Evolutionary conservation across 2,329 filamentous ascomycete genomes (phyloP).

Genomic region (Alternaria infectoria): DNA sequence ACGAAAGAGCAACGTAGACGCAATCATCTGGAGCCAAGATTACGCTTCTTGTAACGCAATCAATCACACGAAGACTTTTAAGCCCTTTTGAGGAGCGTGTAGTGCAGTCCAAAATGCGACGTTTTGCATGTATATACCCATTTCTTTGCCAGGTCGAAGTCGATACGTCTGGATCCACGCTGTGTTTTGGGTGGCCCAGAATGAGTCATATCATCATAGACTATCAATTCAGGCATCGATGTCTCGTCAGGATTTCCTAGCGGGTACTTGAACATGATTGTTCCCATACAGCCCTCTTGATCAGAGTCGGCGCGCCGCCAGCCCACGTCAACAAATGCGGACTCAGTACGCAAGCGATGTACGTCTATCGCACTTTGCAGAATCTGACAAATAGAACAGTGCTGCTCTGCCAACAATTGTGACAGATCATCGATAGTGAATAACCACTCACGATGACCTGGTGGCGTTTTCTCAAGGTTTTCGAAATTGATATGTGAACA

Average conservation of each 20-base stretch:
- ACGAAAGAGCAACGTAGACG: not conserved
- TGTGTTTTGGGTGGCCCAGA: no score
- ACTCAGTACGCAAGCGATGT: no score
- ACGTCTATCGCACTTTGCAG: rapidly evolving
- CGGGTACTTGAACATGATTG: no score
- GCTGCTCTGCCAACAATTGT: no score
- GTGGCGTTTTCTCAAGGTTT: no score
- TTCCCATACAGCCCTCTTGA: no score
- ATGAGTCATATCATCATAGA: not conserved
- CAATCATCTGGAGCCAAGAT: rapidly evolving
- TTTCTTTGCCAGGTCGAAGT: not conserved
- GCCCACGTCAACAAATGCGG: no score
- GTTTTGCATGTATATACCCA: not conserved
- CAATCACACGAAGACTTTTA: rapidly evolving
- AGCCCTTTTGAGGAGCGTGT: rapidly evolving
- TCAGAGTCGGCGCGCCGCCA: no score
- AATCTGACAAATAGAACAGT: not conserved
- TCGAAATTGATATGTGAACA: not conserved
- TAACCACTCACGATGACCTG: no score
- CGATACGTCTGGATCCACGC: not conserved
- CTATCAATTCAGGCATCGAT: rapidly evolving
- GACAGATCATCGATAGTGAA: no score
- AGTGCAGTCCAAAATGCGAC: not conserved
- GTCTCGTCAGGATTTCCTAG: no score
- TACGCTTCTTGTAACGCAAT: not conserved